These are phyloP conservation scores for Podaxis pistillaris DNA, from an alignment of 768 basidiomycete genomes.

Conservation along the genomic window DNA sequence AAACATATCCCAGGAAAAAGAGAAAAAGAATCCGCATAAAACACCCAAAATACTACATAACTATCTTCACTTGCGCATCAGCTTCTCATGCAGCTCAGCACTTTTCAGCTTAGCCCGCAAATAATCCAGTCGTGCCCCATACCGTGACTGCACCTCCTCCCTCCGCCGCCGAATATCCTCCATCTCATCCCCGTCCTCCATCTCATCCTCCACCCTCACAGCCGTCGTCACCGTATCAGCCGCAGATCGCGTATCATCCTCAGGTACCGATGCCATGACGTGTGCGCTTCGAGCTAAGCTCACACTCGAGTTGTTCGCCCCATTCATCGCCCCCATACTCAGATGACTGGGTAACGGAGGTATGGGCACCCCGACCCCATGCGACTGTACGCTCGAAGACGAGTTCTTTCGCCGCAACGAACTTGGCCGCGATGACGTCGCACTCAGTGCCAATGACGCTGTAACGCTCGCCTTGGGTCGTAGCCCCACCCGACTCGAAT, in stretches of 20 bases:
- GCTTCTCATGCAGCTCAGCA: constrained; percentile 80
- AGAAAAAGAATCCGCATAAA: not conserved
- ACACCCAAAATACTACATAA: constrained; percentile 1
- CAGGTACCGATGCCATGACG: constrained; percentile 49
- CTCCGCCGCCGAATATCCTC: constrained; percentile 67
- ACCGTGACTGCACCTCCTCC: constrained; percentile 69
- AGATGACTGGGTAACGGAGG: constrained; percentile 29
- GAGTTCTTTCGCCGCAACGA: constrained; percentile 58
- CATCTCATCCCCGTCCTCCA: constrained; percentile 63
- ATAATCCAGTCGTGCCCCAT: constrained; percentile 76
- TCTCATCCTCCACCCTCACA: constrained; percentile 29
- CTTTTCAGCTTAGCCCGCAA: constrained; percentile 80
- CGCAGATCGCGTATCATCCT: constrained; percentile 36
- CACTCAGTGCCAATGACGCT: constrained; percentile 23
- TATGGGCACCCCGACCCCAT: constrained; percentile 32
- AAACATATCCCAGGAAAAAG: constrained; percentile 6
- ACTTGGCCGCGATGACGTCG: constrained; percentile 31
- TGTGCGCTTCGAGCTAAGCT: constrained; percentile 56
- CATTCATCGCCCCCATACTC: constrained; percentile 30
- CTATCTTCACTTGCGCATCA: constrained; percentile 53
- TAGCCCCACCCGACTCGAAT: constrained; percentile 34
- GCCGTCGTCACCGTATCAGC: constrained; percentile 23
- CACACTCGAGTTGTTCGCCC: constrained; percentile 36
- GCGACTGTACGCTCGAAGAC: constrained; percentile 57
- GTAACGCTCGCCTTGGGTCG: constrained; percentile 33